Conservation (phyloP, 2,329 filamentous ascomycete genomes). For the Tricladium varicosporioides region DNA sequence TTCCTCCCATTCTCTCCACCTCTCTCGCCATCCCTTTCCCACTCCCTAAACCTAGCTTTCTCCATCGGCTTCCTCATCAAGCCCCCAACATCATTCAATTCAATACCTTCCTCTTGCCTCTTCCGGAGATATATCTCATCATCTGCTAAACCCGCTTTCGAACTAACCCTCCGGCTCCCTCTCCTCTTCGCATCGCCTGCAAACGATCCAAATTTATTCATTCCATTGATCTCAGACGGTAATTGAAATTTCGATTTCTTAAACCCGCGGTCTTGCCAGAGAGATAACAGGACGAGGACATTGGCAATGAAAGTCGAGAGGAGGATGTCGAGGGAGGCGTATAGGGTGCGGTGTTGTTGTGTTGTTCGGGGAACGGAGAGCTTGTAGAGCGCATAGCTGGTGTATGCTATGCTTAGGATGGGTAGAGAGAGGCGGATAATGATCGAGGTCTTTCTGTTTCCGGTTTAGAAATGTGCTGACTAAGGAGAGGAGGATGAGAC, state of each 20-base stretch:
- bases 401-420: conserved; percentile 73
- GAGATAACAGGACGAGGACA: conserved; percentile 82
- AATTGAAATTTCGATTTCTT: conserved; percentile 79
- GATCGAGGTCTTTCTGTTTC: conserved; percentile 41
- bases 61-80: too few relatives aligned
- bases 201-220: too few relatives aligned
- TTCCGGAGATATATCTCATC: too few relatives aligned
- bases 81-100: too few relatives aligned
- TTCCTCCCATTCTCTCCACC: too few relatives aligned
- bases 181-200: too few relatives aligned
- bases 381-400: conserved; percentile 45
- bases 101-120: too few relatives aligned
- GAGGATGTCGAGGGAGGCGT: conserved; percentile 85
- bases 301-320: conserved; percentile 88
- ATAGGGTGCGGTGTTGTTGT: conserved; percentile 82
- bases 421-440: conserved; percentile 79
- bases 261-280: conserved; percentile 81
- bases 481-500: background rate
- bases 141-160: too few relatives aligned
- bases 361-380: conserved; percentile 63
- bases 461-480: too few relatives aligned
- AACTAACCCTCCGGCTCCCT: too few relatives aligned
- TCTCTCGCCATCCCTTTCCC: too few relatives aligned
- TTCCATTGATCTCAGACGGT: background rate
- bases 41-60: too few relatives aligned